A percentile compares a stretch with the other conserved stretches of the same genome.
phyloP scores from a whole-genome alignment of 768 basidiomycete genomes.

The Suillus plorans region DNA sequence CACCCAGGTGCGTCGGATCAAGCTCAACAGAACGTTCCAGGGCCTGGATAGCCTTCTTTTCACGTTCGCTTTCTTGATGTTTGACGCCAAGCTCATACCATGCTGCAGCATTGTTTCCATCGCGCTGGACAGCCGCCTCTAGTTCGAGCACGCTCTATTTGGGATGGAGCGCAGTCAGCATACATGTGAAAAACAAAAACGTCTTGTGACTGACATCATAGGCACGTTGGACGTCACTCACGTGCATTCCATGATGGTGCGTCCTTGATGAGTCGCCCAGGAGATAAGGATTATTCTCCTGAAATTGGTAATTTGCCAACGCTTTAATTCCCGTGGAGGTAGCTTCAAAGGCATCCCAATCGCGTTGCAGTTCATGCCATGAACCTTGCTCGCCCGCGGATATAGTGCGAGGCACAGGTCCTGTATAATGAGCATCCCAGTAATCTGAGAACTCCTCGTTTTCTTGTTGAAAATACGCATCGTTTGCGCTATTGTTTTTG shows the following conservation, averaged over 20 bases:
- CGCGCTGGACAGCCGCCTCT: conserved; percentile 84
- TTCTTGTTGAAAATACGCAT: conserved; percentile 70
- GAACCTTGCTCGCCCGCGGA: conserved; percentile 28
- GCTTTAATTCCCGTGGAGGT: conserved; percentile 62
- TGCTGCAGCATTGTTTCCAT: conserved; percentile 64
- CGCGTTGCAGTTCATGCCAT: conserved; percentile 71
- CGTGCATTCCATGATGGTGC: conserved; percentile 44
- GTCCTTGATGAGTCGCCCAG: conserved; percentile 54
- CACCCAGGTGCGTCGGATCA: conserved; percentile 69
- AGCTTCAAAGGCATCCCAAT: conserved; percentile 84
- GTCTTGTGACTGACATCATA: conserved; percentile 40
- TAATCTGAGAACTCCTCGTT: conserved; percentile 65
- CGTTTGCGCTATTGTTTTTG: conserved; percentile 43
- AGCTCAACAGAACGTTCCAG: conserved; percentile 78
- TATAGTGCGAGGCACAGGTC: conserved; percentile 9
- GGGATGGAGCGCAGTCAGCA: conserved; percentile 13
- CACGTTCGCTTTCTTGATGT: conserved; percentile 97
- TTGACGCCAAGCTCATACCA: conserved; percentile 96
- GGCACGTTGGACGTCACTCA: conserved; percentile 24
- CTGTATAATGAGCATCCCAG: conserved; percentile 48
- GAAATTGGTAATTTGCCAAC: conserved; percentile 66
- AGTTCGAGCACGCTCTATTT: conserved; percentile 80
- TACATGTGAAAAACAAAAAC: conserved; percentile 11
- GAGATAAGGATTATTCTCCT: conserved; percentile 76
- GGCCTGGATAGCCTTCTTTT: conserved; percentile 85